Evolutionary conservation across 495 filamentous ascomycete species (phyloP).

Genomic region (Alectoria sarmentosa): DNA sequence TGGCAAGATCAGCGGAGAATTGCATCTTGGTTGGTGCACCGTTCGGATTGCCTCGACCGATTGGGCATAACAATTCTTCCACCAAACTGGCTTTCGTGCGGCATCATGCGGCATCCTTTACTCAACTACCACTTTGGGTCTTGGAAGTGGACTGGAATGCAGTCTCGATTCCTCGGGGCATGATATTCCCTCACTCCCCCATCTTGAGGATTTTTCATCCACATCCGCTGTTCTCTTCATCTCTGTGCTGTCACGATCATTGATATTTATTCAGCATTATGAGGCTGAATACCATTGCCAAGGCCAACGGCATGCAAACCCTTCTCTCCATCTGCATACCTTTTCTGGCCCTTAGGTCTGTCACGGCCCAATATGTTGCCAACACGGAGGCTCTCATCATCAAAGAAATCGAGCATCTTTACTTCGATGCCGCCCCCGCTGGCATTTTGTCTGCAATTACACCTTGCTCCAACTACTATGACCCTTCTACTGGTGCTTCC

Average conservation of each 20-base stretch:
- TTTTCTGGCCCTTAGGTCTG: constrained; percentile 5
- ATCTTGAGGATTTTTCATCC: neutral
- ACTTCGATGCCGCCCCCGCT: constrained; percentile 18
- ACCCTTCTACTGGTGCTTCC: constrained; percentile 47
- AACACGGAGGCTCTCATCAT: constrained; percentile 14
- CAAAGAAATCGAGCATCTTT: constrained; percentile 22
- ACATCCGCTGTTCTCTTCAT: neutral
- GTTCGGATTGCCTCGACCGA: neutral
- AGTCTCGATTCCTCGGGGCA: neutral
- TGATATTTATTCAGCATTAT: neutral
- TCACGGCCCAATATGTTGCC: constrained; percentile 12
- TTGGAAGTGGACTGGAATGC: neutral
- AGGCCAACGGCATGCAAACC: constrained; percentile 6
- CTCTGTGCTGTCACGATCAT: neutral
- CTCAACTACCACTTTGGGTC: neutral
- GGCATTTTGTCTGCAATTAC: constrained; percentile 45
- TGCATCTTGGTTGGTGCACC: neutral
- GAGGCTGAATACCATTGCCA: neutral
- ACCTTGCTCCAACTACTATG: constrained; percentile 50
- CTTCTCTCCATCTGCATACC: constrained; percentile 4
- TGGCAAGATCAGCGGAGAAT: neutral
- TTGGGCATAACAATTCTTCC: neutral
- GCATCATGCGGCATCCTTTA: neutral
- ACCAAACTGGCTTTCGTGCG: neutral
- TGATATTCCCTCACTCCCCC: constrained; percentile 1